Conservation (phyloP, 2,329 filamentous ascomycete species). For the Aspergillus luchuensis region DNA sequence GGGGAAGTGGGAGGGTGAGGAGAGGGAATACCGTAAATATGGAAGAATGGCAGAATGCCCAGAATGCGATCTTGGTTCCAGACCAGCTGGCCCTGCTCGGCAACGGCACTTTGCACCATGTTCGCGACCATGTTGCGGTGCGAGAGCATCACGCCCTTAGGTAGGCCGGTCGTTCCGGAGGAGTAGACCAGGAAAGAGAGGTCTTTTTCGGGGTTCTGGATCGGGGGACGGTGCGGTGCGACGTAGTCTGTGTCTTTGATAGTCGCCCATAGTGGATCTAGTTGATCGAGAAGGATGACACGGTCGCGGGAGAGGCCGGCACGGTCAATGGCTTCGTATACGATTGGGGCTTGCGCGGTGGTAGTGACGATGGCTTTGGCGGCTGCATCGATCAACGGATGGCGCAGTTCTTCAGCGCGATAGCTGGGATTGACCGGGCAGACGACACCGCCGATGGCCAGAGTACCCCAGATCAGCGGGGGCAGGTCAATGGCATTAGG, state of each 20-base stretch:
- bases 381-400: constrained; percentile 14
- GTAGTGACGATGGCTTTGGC: constrained; percentile 18
- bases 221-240: constrained; percentile 3
- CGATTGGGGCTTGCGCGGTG: constrained; percentile 7
- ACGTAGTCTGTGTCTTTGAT: neutral
- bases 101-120: constrained; percentile 9
- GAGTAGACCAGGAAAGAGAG: constrained; percentile 30
- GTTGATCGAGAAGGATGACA: constrained; percentile 17
- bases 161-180: constrained; percentile 31
- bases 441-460: constrained; percentile 30
- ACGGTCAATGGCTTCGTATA: constrained; percentile 11
- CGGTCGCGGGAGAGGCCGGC: constrained; percentile 13
- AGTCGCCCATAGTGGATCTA: neutral
- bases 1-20: too few species aligned
- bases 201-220: constrained; percentile 9
- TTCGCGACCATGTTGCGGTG: constrained; percentile 22
- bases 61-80: constrained; percentile 16
- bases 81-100: constrained; percentile 13
- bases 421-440: constrained; percentile 31
- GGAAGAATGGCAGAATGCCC: constrained; percentile 21
- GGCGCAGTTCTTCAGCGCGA: constrained; percentile 24
- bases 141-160: constrained; percentile 28
- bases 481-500: constrained; percentile 21
- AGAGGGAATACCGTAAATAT: constrained; percentile 18
- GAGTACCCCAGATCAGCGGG: constrained; percentile 21